Percentiles rank a stretch among this genome's conserved stretches.
phyloP scores from a whole-genome alignment of 371 early-diverging fungal species.

The Rhizopus arrhizus region DNA sequence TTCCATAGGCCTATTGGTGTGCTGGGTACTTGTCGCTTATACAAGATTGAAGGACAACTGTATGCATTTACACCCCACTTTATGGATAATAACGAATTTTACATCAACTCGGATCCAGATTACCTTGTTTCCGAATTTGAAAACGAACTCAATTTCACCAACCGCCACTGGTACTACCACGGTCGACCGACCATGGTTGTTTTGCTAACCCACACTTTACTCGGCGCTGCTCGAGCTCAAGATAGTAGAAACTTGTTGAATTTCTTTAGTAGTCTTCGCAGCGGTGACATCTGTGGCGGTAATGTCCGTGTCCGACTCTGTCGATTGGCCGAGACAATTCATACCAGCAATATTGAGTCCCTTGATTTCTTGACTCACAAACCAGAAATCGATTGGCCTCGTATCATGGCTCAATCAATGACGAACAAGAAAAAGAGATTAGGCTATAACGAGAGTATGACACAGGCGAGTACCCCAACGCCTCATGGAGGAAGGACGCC shows the following conservation, averaged over 20 bases:
- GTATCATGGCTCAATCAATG: constrained; percentile 54
- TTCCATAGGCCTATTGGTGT: constrained; percentile 60
- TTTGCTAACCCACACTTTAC: constrained; percentile 60
- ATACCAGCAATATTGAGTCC: constrained; percentile 76
- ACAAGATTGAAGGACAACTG: constrained; percentile 79
- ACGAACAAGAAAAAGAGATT: constrained; percentile 37
- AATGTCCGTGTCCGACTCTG: constrained; percentile 75
- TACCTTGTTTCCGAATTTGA: constrained; percentile 78
- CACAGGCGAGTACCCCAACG: constrained; percentile 54
- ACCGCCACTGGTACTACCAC: constrained; percentile 75
- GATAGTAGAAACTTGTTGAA: constrained; percentile 68
- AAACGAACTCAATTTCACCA: constrained; percentile 77
- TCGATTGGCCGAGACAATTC: constrained; percentile 74
- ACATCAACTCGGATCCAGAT: constrained; percentile 80
- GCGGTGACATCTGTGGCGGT: constrained; percentile 58
- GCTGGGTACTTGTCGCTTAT: constrained; percentile 78
- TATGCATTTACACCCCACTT: constrained; percentile 90
- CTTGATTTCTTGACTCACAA: constrained; percentile 83
- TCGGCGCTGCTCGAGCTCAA: constrained; percentile 14
- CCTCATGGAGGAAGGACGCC: constrained; percentile 38
- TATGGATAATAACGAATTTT: constrained; percentile 87
- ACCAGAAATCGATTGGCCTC: constrained; percentile 71
- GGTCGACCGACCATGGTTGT: constrained; percentile 85
- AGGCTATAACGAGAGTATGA: constrained; percentile 55
- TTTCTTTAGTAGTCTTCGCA: constrained; percentile 80